Percentiles rank a stretch among this genome's conserved stretches.
These are phyloP conservation scores for Picea sitchensis DNA, from an alignment of 75 land plant genomes.

Conservation along the genomic window DNA sequence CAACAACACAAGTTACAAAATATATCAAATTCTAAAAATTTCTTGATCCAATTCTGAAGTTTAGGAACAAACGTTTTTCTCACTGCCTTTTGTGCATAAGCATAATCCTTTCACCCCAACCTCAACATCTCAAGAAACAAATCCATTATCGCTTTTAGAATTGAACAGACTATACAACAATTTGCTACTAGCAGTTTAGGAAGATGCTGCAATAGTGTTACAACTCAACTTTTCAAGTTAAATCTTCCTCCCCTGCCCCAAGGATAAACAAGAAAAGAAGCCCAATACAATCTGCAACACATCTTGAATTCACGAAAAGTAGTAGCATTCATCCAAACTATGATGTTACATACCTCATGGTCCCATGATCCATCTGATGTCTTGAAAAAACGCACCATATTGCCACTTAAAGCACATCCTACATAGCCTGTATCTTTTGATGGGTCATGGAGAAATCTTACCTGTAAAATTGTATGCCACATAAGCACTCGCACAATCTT, in stretches of 20 bases:
- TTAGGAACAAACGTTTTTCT: background rate
- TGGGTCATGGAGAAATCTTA: constrained; percentile 93
- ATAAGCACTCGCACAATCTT: background rate
- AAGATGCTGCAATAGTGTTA: background rate
- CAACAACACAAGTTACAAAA: background rate
- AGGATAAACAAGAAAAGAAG: background rate
- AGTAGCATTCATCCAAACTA: too few species aligned
- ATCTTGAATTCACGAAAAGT: too few species aligned
- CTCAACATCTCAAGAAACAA: background rate
- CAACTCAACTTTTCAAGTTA: background rate
- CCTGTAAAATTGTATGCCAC: constrained; percentile 32
- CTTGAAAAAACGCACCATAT: constrained; percentile 91
- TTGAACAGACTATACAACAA: background rate
- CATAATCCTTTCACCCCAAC: background rate
- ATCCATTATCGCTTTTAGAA: background rate
- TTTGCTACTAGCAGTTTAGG: background rate
- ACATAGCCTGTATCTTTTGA: constrained; percentile 88
- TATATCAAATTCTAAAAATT: background rate
- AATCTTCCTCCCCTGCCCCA: background rate
- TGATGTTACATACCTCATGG: constrained; percentile 64
- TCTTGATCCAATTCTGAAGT: background rate
- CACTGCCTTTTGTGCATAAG: background rate
- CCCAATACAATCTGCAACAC: background rate
- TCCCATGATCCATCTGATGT: constrained; percentile 78
- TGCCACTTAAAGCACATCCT: constrained; percentile 91